Evolutionary conservation across 176 grass and related monocot species (phyloP).

Genomic region (Rhynchospora breviuscula): DNA sequence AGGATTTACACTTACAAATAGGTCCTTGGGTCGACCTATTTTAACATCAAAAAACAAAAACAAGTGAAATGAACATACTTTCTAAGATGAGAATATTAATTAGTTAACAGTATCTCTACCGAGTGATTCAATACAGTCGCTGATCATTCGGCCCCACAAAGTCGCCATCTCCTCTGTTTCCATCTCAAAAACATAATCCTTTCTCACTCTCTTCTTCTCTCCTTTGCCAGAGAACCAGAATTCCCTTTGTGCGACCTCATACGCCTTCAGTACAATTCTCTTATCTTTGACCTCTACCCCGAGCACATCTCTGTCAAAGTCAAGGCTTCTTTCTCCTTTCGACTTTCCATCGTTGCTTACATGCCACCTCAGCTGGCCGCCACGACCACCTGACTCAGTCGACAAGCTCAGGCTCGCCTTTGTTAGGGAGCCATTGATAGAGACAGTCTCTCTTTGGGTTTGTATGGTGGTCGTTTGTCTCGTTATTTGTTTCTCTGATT

Average conservation of each 20-base stretch:
- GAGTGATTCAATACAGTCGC: constrained; percentile 30
- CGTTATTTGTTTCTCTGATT: no score
- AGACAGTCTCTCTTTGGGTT: constrained; percentile 11
- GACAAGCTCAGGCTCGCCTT: constrained; percentile 29
- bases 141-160: constrained; percentile 29
- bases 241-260: constrained; percentile 14
- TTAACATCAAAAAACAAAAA: neutral
- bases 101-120: constrained; percentile 21
- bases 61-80: neutral
- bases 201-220: constrained; percentile 32
- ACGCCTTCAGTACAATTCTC: constrained; percentile 40
- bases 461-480: neutral
- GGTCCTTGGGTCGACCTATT: constrained; percentile 41
- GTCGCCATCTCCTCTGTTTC: constrained; percentile 29
- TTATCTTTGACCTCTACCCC: constrained; percentile 29
- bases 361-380: constrained; percentile 38
- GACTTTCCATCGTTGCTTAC: neutral
- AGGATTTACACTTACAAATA: constrained; percentile 70
- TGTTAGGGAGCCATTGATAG: constrained; percentile 37
- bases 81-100: no score
- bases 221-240: neutral
- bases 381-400: neutral
- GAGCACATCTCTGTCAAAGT: constrained; percentile 50
- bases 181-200: constrained; percentile 58
- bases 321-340: constrained; percentile 22